Base-by-base conservation (phyloP, 129 eudicot species). In the Helianthus annuus region DNA sequence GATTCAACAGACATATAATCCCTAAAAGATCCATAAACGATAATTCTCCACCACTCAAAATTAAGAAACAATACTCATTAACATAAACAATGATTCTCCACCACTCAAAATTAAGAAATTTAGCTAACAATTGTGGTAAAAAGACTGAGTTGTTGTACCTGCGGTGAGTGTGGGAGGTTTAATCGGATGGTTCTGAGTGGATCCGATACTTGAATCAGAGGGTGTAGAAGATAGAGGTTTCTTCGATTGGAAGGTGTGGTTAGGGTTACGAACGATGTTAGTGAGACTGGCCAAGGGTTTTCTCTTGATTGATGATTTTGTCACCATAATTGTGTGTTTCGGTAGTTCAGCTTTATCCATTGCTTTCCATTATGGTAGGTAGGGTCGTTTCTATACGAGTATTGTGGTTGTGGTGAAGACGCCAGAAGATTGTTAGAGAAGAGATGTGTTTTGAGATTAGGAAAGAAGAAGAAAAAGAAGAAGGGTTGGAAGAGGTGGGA, bases 171-270 rank as follows among this genome's bases (percentile, higher is more conserved):
- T 62, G 32, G 10, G 70, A 59, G 63, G 54, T 49, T 71, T 59
- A 48, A 51, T 40, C 39, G 29, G 46, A 7, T 60, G 80, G 46
- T 76, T 67, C 5, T 45, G 74, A 0, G 69, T 76, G 68, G 80
- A 76, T 64, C 82, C 82, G 68, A 78, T 64, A 54, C 82, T 78
- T 45, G 82, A 78, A 71, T 71, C 68, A 13, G 77, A 78, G 52
- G 82, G 77, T 32, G 29, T 16, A 16, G 82, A 63, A 19, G 68
- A 44, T 17, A 40, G 59, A 6, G 75, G 48, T 62, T 13, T 60
- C 72, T 70, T 70, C 48, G 74, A 29, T 61, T 49, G 69, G 6
- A 56, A 48, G 36, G 40, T 39, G 11, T 22, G 52, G 22, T 63
- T 11, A n/a, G 72, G 56, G 53, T 70, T 70, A 12, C 66, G 66